These are phyloP conservation scores for Neonectria neomacrospora DNA, from an alignment of 2,329 filamentous ascomycete species.

Conservation along the genomic window DNA sequence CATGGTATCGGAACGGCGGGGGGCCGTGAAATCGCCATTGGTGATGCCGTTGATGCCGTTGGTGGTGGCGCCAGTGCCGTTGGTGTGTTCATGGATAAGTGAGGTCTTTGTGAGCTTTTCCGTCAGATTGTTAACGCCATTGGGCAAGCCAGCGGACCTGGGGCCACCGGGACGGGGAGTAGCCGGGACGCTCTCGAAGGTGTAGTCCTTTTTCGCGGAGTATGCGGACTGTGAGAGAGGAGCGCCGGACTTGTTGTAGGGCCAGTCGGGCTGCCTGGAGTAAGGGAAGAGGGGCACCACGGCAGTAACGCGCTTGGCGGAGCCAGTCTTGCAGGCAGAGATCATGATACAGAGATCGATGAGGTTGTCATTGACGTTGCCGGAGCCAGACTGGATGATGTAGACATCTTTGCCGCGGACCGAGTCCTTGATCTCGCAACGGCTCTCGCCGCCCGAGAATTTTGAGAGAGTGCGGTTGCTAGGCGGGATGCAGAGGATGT, in stretches of 20 bases:
- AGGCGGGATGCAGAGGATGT: conserved; percentile 85
- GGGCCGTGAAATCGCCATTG: conserved; percentile 47
- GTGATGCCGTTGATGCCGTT: conserved; percentile 32
- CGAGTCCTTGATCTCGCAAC: conserved; percentile 95
- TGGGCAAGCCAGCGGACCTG: conserved; percentile 73
- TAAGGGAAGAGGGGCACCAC: conserved; percentile 97
- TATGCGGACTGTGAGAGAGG: conserved; percentile 76
- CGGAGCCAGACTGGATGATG: conserved; percentile 94
- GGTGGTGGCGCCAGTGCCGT: conserved; percentile 32
- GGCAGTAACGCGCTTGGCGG: conserved; percentile 90
- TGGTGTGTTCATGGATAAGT: conserved; percentile 59
- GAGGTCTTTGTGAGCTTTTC: conserved; percentile 77
- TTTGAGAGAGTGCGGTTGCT: conserved; percentile 88
- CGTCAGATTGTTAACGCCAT: conserved; percentile 75
- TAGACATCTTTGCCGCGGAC: conserved; percentile 99
- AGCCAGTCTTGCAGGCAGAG: conserved; percentile 95
- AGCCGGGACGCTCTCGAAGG: conserved; percentile 90
- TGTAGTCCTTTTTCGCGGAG: conserved; percentile 71
- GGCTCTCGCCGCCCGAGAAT: conserved; percentile 94
- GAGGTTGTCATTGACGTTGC: conserved; percentile 94
- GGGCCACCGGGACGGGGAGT: conserved; percentile 80
- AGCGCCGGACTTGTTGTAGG: conserved; percentile 95
- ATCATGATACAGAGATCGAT: conserved; percentile 98
- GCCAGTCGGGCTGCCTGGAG: conserved; percentile 93
- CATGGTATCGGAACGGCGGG: conserved; percentile 51